Conservation (phyloP, 345 rosid species). For the Citrus cavaleriei region DNA sequence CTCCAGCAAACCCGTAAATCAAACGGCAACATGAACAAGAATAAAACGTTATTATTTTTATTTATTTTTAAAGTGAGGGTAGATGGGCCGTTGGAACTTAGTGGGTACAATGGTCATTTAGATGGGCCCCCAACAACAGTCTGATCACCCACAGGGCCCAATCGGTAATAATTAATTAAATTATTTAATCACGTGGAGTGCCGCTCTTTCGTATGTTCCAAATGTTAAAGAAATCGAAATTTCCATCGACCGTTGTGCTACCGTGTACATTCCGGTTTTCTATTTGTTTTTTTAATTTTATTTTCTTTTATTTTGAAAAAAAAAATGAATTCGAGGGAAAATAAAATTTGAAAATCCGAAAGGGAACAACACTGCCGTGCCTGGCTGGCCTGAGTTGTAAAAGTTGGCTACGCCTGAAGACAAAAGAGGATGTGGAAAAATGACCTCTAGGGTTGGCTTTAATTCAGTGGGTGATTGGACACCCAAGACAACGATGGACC, state of each 20-base stretch:
- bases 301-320: not conserved
- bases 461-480: not conserved
- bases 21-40: not conserved
- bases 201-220: not conserved
- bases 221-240: not conserved
- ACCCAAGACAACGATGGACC: not conserved
- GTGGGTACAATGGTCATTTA: not conserved
- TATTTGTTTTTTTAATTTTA: not conserved
- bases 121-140: conserved; percentile 5
- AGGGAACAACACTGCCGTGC: not conserved
- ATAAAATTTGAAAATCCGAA: too few relatives aligned
- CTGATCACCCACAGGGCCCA: conserved; percentile 7
- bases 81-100: not conserved
- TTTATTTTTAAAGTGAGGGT: not conserved
- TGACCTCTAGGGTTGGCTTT: not conserved
- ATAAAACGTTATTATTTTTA: not conserved
- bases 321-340: not conserved
- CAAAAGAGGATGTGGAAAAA: not conserved
- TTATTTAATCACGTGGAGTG: not conserved
- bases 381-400: not conserved
- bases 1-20: not conserved
- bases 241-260: not conserved
- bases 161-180: conserved; percentile 11
- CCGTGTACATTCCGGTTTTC: not conserved
- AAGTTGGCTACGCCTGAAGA: not conserved